A percentile compares a stretch with the other conserved stretches of the same genome.
phyloP scores from a whole-genome alignment of 2,329 filamentous ascomycete species.

The Verticillium nonalfalfae region DNA sequence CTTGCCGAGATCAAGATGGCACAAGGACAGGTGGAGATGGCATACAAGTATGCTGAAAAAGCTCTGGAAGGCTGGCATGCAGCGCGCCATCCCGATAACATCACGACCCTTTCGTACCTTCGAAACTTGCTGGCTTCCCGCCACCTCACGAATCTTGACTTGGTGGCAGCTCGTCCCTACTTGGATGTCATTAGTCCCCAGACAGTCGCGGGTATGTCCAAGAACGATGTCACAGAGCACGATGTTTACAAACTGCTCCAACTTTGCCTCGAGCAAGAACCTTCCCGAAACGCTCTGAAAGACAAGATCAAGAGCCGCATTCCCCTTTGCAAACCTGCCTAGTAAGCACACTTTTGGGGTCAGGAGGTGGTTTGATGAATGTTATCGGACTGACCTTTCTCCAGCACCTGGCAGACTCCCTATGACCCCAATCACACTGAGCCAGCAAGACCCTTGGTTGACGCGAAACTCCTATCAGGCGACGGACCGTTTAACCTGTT shows the following conservation, averaged over 20 bases:
- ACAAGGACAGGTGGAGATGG: neutral
- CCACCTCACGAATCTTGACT: neutral
- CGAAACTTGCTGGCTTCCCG: neutral
- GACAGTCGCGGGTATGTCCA: too few species aligned
- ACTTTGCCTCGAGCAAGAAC: neutral
- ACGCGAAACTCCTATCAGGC: neutral
- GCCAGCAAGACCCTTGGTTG: neutral
- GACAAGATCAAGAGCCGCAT: neutral
- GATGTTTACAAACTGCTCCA: neutral
- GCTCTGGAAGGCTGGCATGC: neutral
- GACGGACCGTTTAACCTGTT: neutral
- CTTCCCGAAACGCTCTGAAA: neutral
- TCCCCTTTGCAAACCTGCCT: neutral
- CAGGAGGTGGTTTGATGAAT: too few species aligned
- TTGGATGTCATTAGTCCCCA: neutral
- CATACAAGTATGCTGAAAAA: neutral
- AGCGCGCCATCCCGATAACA: neutral
- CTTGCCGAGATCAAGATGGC: neutral
- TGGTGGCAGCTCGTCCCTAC: neutral
- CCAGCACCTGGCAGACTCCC: neutral
- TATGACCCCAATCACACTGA: neutral
- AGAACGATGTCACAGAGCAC: neutral
- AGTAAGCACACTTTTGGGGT: neutral
- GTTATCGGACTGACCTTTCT: neutral
- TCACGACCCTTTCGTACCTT: neutral